Percentiles rank a stretch among this genome's conserved stretches.
phyloP scores from a whole-genome alignment of 306 rosid species.

The Medicago truncatula region DNA sequence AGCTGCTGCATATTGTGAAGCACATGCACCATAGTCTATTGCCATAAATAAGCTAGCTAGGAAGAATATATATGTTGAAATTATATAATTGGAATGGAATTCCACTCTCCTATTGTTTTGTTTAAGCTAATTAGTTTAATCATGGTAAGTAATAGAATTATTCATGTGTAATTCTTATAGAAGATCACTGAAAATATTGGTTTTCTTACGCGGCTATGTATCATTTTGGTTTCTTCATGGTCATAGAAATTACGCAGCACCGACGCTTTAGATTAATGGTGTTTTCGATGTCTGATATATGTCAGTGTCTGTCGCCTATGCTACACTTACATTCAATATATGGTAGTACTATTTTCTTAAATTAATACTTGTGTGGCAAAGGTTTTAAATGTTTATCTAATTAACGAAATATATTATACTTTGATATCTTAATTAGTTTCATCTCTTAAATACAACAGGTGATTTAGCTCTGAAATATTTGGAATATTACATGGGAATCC shows the following conservation, averaged over 20 bases:
- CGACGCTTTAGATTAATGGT: no score
- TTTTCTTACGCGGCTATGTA: slow-evolving; percentile 31
- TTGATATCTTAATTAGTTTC: no score
- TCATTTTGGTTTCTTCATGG: slow-evolving; percentile 33
- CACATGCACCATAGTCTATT: slow-evolving; percentile 50
- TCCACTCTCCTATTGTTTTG: slow-evolving; percentile 45
- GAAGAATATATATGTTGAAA: slow-evolving; percentile 55
- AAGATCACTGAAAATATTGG: slow-evolving; percentile 33
- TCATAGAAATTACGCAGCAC: slow-evolving; percentile 5
- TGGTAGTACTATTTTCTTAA: no score
- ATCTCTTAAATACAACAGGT: not conserved
- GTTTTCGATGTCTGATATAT: no score
- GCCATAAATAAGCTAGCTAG: slow-evolving; percentile 54
- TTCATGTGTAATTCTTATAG: slow-evolving; percentile 42
- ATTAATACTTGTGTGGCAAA: not conserved
- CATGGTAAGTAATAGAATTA: slow-evolving; percentile 44
- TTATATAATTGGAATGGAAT: slow-evolving; percentile 46
- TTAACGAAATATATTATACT: not conserved
- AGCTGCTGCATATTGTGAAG: slow-evolving; percentile 13
- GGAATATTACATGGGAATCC: slow-evolving; percentile 9
- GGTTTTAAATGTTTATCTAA: slow-evolving; percentile 42
- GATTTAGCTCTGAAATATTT: not conserved
- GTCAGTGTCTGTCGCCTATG: no score
- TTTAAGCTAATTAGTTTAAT: slow-evolving; percentile 49
- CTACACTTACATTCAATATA: no score